Conservation (phyloP, 2,329 filamentous ascomycete genomes). For the Colletotrichum zoysiae region DNA sequence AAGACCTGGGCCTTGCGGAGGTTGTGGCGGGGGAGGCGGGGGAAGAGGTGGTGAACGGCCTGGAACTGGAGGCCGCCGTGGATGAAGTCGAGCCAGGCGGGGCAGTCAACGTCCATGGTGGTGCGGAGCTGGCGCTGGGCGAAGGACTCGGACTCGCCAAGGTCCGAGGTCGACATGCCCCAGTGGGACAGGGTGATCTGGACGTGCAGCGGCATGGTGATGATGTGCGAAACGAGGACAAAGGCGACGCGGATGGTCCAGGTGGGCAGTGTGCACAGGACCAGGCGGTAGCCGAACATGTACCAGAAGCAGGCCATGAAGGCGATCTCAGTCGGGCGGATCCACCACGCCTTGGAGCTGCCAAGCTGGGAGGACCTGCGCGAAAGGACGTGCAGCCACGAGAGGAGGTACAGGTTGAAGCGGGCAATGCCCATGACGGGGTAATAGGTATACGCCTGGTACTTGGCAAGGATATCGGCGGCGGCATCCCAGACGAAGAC, state of each 20-base stretch:
- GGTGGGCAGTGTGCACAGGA: conserved; percentile 71
- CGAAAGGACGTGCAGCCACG: conserved; percentile 73
- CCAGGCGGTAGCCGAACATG: conserved; percentile 74
- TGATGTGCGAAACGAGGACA: conserved; percentile 72
- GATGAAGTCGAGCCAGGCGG: conserved; percentile 77
- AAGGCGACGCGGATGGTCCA: conserved; percentile 70
- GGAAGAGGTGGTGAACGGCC: conserved; percentile 78
- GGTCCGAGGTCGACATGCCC: conserved; percentile 76
- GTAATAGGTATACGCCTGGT: conserved; percentile 77
- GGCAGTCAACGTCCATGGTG: conserved; percentile 81
- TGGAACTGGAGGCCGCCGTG: conserved; percentile 82
- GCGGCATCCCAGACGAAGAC: conserved; percentile 72
- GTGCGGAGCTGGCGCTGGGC: conserved; percentile 77
- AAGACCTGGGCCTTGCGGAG: conserved; percentile 70
- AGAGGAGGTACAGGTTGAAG: conserved; percentile 79
- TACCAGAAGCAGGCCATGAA: conserved; percentile 76
- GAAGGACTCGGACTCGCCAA: conserved; percentile 75
- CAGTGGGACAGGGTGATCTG: conserved; percentile 81
- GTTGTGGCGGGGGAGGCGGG: conserved; percentile 77
- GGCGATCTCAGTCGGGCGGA: conserved; percentile 73
- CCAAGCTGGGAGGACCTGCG: conserved; percentile 68
- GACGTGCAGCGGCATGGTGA: conserved; percentile 77
- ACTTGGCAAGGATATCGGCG: conserved; percentile 69
- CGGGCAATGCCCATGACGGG: conserved; percentile 75
- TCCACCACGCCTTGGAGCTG: conserved; percentile 72